Conservation (phyloP, 306 rosid genomes). For the Medicago truncatula region MtrunA17r5.0-ANR NC_053043.1:51327501-51328000, state of each 20-base stretch:
- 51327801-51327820: background rate
- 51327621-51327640: background rate
- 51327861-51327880: too few relatives aligned
- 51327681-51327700: background rate
- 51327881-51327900: too few relatives aligned
- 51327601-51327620: conserved; percentile 65
- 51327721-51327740: background rate
- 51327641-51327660: background rate
- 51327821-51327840: background rate
- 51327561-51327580: conserved; percentile 82
- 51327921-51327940: too few relatives aligned
- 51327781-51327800: background rate
- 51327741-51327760: background rate
- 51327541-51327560: conserved; percentile 74
- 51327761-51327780: background rate
- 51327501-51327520: conserved; percentile 82
- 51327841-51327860: background rate
- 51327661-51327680: background rate
- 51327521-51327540: conserved; percentile 90
- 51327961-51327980: too few relatives aligned
- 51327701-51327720: background rate
- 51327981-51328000: too few relatives aligned
- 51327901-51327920: too few relatives aligned
- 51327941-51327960: too few relatives aligned
- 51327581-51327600: conserved; percentile 83